Percentiles rank a stretch among this genome's conserved stretches.
Evolutionary conservation across 768 basidiomycete genomes (phyloP).

Genomic region (Lactarius sp.): DNA sequence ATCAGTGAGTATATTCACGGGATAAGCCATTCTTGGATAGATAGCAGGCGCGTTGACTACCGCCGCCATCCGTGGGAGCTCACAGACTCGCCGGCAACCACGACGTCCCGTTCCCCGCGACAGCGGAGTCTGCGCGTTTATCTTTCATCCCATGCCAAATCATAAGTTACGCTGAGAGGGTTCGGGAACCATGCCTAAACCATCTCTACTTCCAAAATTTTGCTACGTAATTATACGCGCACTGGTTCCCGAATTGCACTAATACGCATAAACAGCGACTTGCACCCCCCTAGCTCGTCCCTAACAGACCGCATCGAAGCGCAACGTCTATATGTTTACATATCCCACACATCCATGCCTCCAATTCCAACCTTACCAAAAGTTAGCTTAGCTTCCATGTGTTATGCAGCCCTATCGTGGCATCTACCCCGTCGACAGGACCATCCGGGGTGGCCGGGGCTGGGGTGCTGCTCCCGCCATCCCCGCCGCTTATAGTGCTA

Average conservation of each 20-base stretch:
- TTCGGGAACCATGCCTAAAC: neutral
- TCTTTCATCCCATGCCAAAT: no score
- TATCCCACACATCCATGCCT: no score
- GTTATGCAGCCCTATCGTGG: constrained; percentile 78
- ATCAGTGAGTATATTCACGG: no score
- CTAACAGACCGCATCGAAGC: neutral
- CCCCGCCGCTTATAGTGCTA: constrained; percentile 23
- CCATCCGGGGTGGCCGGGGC: constrained; percentile 32
- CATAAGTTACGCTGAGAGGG: neutral
- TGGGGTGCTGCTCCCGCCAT: constrained; percentile 24
- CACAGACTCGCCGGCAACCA: neutral
- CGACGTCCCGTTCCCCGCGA: neutral
- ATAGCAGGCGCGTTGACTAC: no score
- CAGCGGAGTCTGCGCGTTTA: neutral
- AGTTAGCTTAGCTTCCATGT: constrained; percentile 45
- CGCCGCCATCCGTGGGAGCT: no score
- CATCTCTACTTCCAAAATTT: neutral
- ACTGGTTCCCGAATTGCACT: neutral
- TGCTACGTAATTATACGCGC: neutral
- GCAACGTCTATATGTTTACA: neutral
- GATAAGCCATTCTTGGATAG: no score
- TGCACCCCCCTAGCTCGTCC: neutral
- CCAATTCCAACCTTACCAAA: neutral
- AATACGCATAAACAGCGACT: neutral
- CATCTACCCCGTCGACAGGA: constrained; percentile 59